Conservation (phyloP, 352 stramenopile species). For the Aphanomyces euteiches region DNA sequence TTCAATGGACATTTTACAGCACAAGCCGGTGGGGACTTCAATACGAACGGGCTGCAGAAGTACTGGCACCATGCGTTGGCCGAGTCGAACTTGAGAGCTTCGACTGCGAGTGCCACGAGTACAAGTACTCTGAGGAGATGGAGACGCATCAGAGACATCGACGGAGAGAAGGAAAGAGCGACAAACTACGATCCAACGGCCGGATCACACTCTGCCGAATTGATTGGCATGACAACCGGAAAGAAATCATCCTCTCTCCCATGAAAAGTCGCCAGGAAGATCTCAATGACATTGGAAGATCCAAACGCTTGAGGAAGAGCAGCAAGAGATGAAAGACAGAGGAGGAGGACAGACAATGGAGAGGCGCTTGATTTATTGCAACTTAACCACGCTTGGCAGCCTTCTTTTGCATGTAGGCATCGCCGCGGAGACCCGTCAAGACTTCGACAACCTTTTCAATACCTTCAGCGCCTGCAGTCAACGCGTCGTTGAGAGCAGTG, state of each 20-base stretch:
- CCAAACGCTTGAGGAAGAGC: neutral
- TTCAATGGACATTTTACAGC: neutral
- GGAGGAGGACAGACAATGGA: neutral
- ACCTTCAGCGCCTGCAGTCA: slow-evolving; percentile 51
- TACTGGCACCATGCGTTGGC: slow-evolving; percentile 26
- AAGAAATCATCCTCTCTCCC: no score
- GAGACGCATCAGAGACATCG: no score
- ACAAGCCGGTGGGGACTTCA: neutral
- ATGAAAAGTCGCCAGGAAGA: neutral
- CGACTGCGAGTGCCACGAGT: no score
- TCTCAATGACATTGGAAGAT: neutral
- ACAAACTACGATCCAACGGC: no score
- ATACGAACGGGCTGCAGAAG: slow-evolving; percentile 19
- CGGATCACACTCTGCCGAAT: no score
- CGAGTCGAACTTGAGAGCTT: neutral
- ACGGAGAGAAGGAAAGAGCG: no score
- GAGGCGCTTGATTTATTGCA: neutral
- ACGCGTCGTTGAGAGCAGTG: slow-evolving; percentile 57
- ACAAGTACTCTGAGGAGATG: no score
- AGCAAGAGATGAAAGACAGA: neutral
- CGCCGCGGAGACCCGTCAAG: slow-evolving; percentile 19
- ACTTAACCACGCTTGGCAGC: slow-evolving; percentile 22
- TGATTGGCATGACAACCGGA: no score
- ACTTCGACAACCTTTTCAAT: slow-evolving; percentile 46
- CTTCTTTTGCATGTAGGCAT: slow-evolving; percentile 21